Conservation (phyloP, 139 green algal genomes). For the Chlamydomonas schloesseri region DNA sequence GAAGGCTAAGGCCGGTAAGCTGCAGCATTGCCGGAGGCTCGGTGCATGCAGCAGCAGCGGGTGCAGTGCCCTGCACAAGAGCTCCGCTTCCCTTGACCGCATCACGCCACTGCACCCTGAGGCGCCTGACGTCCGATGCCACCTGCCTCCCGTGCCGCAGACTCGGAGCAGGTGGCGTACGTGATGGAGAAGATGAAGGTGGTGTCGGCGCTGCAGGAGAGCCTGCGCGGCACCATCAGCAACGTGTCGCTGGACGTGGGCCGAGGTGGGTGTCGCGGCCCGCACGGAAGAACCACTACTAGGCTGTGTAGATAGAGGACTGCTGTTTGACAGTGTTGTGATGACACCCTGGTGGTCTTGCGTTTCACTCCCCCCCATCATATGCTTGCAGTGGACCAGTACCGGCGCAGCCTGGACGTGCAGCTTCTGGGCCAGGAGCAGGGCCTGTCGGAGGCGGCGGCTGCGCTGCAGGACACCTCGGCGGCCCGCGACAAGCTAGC, state of each 20-base stretch:
- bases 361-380: not conserved
- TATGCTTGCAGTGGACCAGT: not conserved
- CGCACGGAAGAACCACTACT: too few relatives aligned
- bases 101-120: too few relatives aligned
- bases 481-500: not conserved
- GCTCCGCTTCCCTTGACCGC: too few relatives aligned
- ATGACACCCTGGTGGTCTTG: too few relatives aligned
- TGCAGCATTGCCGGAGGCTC: not conserved
- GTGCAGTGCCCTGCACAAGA: too few relatives aligned
- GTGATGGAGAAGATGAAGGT: conserved; percentile 44
- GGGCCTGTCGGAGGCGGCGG: not conserved
- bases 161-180: conserved; percentile 10
- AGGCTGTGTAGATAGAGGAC: too few relatives aligned
- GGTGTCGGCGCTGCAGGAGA: not conserved
- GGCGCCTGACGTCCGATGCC: too few relatives aligned
- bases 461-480: not conserved
- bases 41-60: too few relatives aligned
- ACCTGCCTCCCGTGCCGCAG: not conserved
- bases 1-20: conserved; percentile 27
- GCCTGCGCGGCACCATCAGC: not conserved
- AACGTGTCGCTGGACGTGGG: not conserved
- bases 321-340: too few relatives aligned
- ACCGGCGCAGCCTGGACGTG: conserved; percentile 23
- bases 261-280: conserved; percentile 12
- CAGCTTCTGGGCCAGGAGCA: conserved; percentile 10